Percentiles rank a stretch among this genome's conserved stretches.
Evolutionary conservation across 2,329 filamentous ascomycete species (phyloP).

Genomic region (Colletotrichum incanum): DNA sequence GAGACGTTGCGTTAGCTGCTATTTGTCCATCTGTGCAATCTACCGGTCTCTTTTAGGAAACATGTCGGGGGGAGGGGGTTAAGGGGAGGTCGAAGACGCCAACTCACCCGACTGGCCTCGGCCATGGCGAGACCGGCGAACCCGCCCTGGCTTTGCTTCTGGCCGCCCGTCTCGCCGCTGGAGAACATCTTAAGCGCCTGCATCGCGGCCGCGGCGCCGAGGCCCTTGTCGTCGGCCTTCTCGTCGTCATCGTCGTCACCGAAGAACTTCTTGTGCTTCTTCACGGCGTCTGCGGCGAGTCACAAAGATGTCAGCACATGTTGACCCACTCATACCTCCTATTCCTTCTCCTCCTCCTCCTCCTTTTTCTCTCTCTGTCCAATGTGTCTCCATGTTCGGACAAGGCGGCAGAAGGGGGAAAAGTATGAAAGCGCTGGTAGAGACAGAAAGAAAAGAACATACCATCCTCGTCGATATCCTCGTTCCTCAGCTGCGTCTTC

Average conservation of each 20-base stretch:
- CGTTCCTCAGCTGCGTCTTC: constrained; percentile 63
- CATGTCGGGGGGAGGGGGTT: not conserved
- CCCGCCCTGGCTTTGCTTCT: constrained; percentile 77
- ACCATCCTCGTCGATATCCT: constrained; percentile 68
- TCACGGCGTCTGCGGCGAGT: constrained; percentile 71
- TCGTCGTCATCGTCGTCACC: constrained; percentile 64
- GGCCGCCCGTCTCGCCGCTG: constrained; percentile 63
- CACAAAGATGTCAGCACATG: constrained; percentile 29
- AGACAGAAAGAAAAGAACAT: constrained; percentile 39
- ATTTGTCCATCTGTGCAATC: too few relatives aligned
- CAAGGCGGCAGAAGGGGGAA: not conserved
- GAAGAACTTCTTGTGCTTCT: constrained; percentile 84
- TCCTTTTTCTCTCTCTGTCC: not conserved
- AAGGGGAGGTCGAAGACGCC: not conserved
- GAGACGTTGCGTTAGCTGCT: not conserved
- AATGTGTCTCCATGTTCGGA: not conserved
- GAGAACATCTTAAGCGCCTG: constrained; percentile 87
- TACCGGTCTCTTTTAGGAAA: not conserved
- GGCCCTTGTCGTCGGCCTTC: constrained; percentile 65
- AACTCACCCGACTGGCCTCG: constrained; percentile 82
- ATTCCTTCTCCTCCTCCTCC: too few relatives aligned
- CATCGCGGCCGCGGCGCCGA: constrained; percentile 84
- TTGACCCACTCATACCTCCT: not conserved
- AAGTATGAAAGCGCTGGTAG: not conserved
- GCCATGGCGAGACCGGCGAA: constrained; percentile 91